Evolutionary conservation across 495 filamentous ascomycete genomes (phyloP).

Genomic region (Xylaria acuta): DNA sequence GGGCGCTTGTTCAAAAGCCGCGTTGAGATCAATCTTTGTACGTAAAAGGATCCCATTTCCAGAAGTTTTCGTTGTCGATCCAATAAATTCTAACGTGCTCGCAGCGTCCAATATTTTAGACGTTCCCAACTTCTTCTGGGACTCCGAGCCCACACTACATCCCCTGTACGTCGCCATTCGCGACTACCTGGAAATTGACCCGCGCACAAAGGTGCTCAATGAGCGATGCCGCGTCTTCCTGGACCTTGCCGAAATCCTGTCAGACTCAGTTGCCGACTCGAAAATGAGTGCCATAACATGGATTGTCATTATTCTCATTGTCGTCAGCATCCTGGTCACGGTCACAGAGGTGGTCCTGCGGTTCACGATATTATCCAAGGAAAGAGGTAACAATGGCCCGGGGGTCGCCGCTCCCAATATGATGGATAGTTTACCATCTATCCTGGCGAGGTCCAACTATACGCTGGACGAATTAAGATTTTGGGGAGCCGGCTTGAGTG

Average conservation of each 20-base stretch:
- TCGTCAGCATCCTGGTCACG: conserved; percentile 89
- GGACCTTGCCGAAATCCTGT: conserved; percentile 93
- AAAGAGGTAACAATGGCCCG: conserved; percentile 40
- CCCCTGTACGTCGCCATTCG: conserved; percentile 93
- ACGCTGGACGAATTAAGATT: conserved; percentile 47
- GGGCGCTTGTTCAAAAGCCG: conserved; percentile 90
- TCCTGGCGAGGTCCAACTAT: conserved; percentile 42
- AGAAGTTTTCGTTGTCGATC: conserved; percentile 3
- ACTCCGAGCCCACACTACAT: conserved; percentile 91
- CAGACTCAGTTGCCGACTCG: conserved; percentile 88
- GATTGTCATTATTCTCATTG: conserved; percentile 96
- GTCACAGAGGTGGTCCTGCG: conserved; percentile 86
- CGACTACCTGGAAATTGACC: conserved; percentile 97
- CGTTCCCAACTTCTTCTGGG: conserved; percentile 99
- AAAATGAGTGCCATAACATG: conserved; percentile 95
- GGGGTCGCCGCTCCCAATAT: conserved; percentile 2
- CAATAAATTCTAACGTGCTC: conserved; percentile 5
- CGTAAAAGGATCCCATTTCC: conserved; percentile 39
- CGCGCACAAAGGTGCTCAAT: conserved; percentile 92
- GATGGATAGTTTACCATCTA: conserved; percentile 28
- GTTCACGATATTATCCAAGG: conserved; percentile 74
- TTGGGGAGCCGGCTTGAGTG: conserved; percentile 45
- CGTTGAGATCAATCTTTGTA: conserved; percentile 98
- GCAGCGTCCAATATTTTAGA: conserved; percentile 95
- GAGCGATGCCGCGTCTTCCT: conserved; percentile 96